Evolutionary conservation across 2,329 filamentous ascomycete genomes (phyloP).

Genomic region (Madurella fahalii): DNA sequence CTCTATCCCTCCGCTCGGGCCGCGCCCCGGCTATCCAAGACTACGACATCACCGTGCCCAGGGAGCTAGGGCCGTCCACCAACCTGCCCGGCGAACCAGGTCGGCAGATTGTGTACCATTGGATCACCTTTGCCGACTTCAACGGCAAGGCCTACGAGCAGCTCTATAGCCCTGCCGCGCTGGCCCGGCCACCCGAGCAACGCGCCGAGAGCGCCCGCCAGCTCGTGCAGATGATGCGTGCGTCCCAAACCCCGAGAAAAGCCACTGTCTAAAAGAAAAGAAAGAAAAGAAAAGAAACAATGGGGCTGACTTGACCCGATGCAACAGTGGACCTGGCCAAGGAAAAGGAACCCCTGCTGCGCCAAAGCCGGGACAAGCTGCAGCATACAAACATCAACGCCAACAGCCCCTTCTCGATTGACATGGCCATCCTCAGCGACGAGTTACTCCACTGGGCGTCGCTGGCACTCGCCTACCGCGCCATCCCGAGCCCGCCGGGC

Average conservation of each 20-base stretch:
- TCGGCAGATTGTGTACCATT: conserved; percentile 46
- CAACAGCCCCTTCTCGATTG: conserved; percentile 38
- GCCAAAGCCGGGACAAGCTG: conserved; percentile 12
- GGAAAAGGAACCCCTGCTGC: conserved; percentile 15
- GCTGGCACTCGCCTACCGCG: conserved; percentile 50
- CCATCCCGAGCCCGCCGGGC: conserved; percentile 45
- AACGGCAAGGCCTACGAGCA: conserved; percentile 56
- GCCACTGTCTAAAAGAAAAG: neutral
- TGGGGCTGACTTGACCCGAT: conserved; percentile 26
- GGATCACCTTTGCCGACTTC: conserved; percentile 53
- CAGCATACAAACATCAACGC: conserved; percentile 28
- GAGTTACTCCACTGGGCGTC: conserved; percentile 46
- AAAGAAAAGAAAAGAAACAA: conserved; percentile 18
- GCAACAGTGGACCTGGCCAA: conserved; percentile 29
- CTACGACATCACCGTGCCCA: conserved; percentile 48
- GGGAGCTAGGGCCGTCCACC: conserved; percentile 29
- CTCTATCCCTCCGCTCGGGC: conserved; percentile 55
- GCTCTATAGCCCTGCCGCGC: conserved; percentile 49
- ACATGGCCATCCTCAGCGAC: conserved; percentile 44
- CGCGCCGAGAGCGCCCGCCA: conserved; percentile 38
- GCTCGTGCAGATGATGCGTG: conserved; percentile 31
- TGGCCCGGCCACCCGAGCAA: conserved; percentile 37
- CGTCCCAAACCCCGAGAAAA: neutral
- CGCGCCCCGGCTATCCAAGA: conserved; percentile 55
- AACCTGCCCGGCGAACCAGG: conserved; percentile 36